Conservation (phyloP, 257 asterid genomes). For the Fraxinus anomala region DNA sequence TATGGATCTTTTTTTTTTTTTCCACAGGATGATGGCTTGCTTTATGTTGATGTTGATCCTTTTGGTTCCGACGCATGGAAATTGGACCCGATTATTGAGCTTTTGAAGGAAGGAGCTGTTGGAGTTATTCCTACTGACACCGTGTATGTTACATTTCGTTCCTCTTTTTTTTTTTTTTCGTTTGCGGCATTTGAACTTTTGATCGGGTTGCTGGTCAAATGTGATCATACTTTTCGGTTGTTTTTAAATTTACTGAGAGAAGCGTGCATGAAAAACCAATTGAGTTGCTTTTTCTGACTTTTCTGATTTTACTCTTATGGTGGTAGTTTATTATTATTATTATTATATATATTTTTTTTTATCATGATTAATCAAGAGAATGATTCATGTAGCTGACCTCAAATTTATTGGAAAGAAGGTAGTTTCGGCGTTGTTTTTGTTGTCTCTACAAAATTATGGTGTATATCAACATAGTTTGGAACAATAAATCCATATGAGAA, state of each 20-base stretch:
- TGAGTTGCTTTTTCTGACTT: neutral
- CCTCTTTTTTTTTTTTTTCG: neutral
- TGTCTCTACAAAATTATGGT: neutral
- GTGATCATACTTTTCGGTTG: neutral
- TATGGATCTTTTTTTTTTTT: slow-evolving; percentile 3
- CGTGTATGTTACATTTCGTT: slow-evolving; percentile 45
- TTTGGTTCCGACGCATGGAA: slow-evolving; percentile 84
- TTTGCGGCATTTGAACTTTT: neutral
- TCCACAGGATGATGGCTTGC: slow-evolving; percentile 56
- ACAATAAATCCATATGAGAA: neutral
- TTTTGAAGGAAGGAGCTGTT: slow-evolving; percentile 84
- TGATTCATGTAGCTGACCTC: neutral
- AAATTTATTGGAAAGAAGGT: neutral
- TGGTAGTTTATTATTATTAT: neutral
- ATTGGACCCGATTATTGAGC: slow-evolving; percentile 76
- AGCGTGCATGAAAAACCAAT: neutral
- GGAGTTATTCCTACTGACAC: slow-evolving; percentile 98
- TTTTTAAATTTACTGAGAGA: neutral
- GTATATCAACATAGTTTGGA: neutral
- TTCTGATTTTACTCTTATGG: neutral
- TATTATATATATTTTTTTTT: neutral
- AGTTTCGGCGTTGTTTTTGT: neutral
- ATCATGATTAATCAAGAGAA: neutral
- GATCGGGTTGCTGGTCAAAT: neutral
- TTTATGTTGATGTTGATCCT: slow-evolving; percentile 80